Evolutionary conservation across 2,329 filamentous ascomycete genomes (phyloP), one percentile per base, ranked within the genome.

Genomic region (Alternaria sp.): DNA sequence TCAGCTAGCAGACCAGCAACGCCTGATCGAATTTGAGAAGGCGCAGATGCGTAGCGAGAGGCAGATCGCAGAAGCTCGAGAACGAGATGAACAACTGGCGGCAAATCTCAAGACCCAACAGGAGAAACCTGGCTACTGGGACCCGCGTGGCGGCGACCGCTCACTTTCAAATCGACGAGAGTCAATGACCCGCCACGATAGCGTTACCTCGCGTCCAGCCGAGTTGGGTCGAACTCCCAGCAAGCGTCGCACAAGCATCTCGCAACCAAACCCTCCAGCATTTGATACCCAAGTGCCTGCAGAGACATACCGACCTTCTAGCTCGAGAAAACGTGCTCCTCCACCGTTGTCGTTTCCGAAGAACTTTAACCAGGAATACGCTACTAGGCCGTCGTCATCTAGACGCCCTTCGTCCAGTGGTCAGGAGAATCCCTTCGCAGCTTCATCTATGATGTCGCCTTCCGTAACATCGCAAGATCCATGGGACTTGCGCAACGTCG

Each of bases 401-500:
- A 69, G 70, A 14, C 68, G 68, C 18, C 54, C 69, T 8, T 72
- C 70, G 1, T 66, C 64, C 16, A 46, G 63, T 10, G 51, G 63
- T 8, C 60, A 56, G n/a, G 69, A 70, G 3, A 64, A 64, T 34
- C 68, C 71, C 3, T 72, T 72, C 51, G 61, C 68, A 46, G 50
- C 63, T 7, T 60, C 61, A 4, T 71, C 46, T 41, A 62, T 10
- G 44, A 49, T 20, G 28, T 49, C 27, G 28, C 48, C 53, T 7
- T 30, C 43, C 4, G 49, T 54, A n/a, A 51, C 59, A 16, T 66
- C 69, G 9, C 60, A 41, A 8, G 72, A 71, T 20, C 65, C 71
- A 0, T 77, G 74, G 74, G 73, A 76, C 18, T 38, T 60, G 5
- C 73, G 71, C 30, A 62, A 54, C 30, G 38, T 72, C 57, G 62